Evolutionary conservation across 108 stramenopile species (phyloP).

Genomic region (Skeletonema costatum): DNA sequence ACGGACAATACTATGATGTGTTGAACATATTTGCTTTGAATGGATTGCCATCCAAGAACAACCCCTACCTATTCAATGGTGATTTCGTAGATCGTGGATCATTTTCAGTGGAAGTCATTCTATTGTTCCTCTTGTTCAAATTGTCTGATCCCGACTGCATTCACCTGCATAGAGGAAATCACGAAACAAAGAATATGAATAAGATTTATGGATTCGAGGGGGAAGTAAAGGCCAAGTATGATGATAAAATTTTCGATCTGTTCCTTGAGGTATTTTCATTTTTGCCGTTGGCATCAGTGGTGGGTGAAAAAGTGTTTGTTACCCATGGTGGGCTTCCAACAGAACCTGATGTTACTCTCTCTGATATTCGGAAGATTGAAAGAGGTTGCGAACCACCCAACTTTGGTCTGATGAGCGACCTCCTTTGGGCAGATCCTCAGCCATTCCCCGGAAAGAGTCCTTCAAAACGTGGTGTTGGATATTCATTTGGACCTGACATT

Average conservation of each 20-base stretch:
- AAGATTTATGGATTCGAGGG: constrained; percentile 99
- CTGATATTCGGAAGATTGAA: constrained; percentile 85
- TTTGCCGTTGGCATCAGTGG: constrained; percentile 87
- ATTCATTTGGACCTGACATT: constrained; percentile 96
- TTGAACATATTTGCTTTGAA: constrained; percentile 96
- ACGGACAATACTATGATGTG: constrained; percentile 99
- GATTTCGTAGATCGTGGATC: constrained; percentile 98
- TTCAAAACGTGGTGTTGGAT: constrained; percentile 97
- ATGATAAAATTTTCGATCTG: constrained; percentile 93
- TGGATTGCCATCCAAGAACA: constrained; percentile 80
- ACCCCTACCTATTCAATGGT: constrained; percentile 98
- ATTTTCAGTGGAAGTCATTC: constrained; percentile 94
- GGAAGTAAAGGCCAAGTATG: constrained; percentile 98
- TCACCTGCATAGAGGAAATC: constrained; percentile 93
- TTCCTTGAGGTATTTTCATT: constrained; percentile 94
- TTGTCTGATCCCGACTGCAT: constrained; percentile 84
- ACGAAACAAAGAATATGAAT: constrained; percentile 99
- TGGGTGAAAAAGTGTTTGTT: constrained; percentile 92
- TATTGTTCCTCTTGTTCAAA: constrained; percentile 92
- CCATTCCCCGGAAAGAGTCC: constrained; percentile 93
- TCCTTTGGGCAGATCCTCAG: constrained; percentile 98
- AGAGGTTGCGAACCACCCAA: constrained; percentile 94
- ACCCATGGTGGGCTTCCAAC: constrained; percentile 95
- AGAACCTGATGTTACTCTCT: constrained; percentile 85
- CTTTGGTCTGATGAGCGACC: constrained; percentile 94